Evolutionary conservation across 2,329 filamentous ascomycete genomes (phyloP), one percentile per base, ranked within the genome.

Genomic region (Teratosphaeria destructans): DNA sequence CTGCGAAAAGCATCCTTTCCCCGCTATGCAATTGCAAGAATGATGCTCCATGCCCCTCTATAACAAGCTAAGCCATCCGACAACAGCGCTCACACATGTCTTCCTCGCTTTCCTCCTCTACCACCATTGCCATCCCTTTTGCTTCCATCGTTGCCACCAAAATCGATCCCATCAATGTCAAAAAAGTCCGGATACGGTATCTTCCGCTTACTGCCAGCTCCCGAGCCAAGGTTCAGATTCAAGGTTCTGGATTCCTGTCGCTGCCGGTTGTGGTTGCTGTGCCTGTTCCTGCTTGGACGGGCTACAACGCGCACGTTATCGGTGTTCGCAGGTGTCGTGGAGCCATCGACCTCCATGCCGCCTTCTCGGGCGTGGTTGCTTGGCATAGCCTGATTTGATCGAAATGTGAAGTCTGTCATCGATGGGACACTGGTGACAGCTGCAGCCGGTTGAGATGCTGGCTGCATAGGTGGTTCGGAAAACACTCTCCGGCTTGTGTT

Each of bases 141-240:
- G 52, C 68, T 68, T 37, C 59, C 61, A 27, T 61, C 63, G 32
- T 86, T 87, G 52, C 82, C 82, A 61, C 82, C 78, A 54, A 66
- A 65, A 35, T 81, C 81, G 56, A 88, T 72, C 63, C 83, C 84
- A 57, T 84, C 83, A 7, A 88, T 76, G 68, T 90, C 87, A 69
- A 91, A 91, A 58, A 90, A 85, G 68, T 92, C 88, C 27, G 84
- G 83, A 67, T 89, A 82, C 66, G 88, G 87, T 65, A 89, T 81
- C 67, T 87, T 83, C 52, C 88, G 81, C 73, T 93, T 93, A 65
- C 84, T 81, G 1, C 88, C 88, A 8, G 86, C 83, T 6, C 83
- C 85, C 60, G 81, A 81, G 4, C 85, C 84, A 8, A 89, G 74
- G 49, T 73, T 74, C 53, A 77, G 70, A 43, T 75, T 71, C 14